Conservation (phyloP, 2,329 filamentous ascomycete species). For the Coniochaeta sp. region DNA sequence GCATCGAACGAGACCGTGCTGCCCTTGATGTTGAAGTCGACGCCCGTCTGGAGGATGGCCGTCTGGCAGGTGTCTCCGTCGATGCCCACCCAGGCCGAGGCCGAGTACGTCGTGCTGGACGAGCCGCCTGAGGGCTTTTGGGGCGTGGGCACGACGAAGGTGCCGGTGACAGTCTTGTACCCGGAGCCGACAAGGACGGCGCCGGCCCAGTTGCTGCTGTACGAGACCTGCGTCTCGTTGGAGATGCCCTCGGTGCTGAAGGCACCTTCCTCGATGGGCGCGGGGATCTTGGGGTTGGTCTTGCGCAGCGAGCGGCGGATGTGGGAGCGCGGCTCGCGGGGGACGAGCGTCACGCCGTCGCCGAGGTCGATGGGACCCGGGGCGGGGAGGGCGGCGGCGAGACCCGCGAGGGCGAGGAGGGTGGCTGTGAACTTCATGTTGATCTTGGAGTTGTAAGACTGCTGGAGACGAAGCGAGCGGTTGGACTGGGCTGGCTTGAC, state of each 20-base stretch:
- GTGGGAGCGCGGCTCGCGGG: conserved; percentile 25
- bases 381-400: conserved; percentile 20
- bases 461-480: not conserved
- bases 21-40: conserved; percentile 46
- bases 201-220: conserved; percentile 53
- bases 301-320: conserved; percentile 18
- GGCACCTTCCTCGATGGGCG: conserved; percentile 14
- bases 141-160: conserved; percentile 45
- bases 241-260: conserved; percentile 17
- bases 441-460: conserved; percentile 5
- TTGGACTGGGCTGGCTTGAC: not conserved
- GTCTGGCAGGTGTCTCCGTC: conserved; percentile 49
- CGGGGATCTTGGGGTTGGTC: conserved; percentile 23
- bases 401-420: conserved; percentile 19
- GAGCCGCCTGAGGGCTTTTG: conserved; percentile 28
- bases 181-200: conserved; percentile 43
- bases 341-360: conserved; percentile 34
- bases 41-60: conserved; percentile 49
- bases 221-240: conserved; percentile 35
- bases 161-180: conserved; percentile 45
- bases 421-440: conserved; percentile 42
- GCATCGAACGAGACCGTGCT: conserved; percentile 37
- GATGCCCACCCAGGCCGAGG: conserved; percentile 53
- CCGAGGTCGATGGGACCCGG: conserved; percentile 31
- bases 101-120: conserved; percentile 30